Conservation (phyloP, 2,329 filamentous ascomycete genomes). For the Stachybotrys elegans region DNA sequence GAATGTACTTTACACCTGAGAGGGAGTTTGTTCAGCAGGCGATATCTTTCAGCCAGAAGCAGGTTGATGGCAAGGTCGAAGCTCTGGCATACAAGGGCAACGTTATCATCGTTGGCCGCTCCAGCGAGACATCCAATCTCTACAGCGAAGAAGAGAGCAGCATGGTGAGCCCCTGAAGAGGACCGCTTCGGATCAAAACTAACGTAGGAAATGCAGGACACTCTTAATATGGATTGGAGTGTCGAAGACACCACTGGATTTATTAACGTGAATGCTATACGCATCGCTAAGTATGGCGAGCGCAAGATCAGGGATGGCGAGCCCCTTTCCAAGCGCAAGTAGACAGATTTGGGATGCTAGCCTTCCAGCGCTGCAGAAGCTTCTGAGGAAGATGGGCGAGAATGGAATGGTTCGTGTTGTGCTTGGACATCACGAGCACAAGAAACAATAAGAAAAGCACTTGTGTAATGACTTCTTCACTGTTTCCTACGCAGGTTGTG, state of each 20-base stretch:
- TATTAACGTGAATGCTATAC: constrained; percentile 65
- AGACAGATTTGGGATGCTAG: not conserved
- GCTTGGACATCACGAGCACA: not conserved
- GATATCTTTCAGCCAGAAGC: constrained; percentile 46
- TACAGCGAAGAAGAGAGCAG: constrained; percentile 44
- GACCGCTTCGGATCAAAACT: constrained; percentile 19
- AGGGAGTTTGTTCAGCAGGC: not conserved
- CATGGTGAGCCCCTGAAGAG: constrained; percentile 43
- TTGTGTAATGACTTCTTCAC: not conserved
- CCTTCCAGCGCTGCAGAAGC: not conserved
- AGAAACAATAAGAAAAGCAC: not conserved
- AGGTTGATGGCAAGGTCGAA: constrained; percentile 27
- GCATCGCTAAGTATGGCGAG: constrained; percentile 45
- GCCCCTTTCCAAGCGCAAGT: constrained; percentile 25
- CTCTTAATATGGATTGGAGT: constrained; percentile 55
- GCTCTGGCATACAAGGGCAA: constrained; percentile 40
- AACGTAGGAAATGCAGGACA: constrained; percentile 13
- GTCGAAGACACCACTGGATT: constrained; percentile 64
- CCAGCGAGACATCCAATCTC: constrained; percentile 40
- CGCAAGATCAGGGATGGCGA: constrained; percentile 27
- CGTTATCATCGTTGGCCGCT: constrained; percentile 41
- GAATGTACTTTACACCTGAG: not conserved
- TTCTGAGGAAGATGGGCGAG: not conserved
- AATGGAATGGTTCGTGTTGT: not conserved
- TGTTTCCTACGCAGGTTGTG: not conserved